Evolutionary conservation across 768 basidiomycete genomes (phyloP), one percentile per base, ranked within the genome.

Genomic region (Rhodosporidiobolus sp.): DNA sequence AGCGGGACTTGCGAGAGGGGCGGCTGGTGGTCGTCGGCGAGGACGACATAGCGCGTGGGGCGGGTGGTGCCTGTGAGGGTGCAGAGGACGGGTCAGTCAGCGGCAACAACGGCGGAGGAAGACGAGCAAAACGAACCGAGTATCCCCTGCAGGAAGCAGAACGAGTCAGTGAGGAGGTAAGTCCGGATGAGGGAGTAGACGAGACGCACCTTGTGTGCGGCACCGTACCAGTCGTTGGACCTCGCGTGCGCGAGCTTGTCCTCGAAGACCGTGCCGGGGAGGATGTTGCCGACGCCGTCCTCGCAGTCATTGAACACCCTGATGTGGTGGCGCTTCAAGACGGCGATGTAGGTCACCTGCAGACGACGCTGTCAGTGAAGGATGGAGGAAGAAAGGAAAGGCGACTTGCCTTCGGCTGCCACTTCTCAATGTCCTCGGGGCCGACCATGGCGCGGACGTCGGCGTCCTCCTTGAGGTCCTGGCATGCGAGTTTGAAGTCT

Each of bases 241-340:
- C 32, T 58, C 65, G 58, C 38, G 14, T 0, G 19, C 16, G 32
- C 28, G 20, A 56, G n/a, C 46, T 30, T 28, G 45, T 14, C 28
- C 19, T 35, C 28, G 22, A 74, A 35, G 52, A 69, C 55, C 3
- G 73, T 74, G 19, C 68, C 68, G 12, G 73, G 63, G 3, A 14
- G 0, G 56, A 70, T 52, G 65, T 74, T 70, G 19, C 28, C 19
- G 30, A 35, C 17, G 2, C 32, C 16, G 3, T 38, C 59, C 19
- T n/a, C 20, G 30, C 9, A 74, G 8, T 43, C 38, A 43, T 14
- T 7, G 38, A 43, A 43, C 7, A 14, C 38, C 8, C 38, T 7
- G 14, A 43, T 43, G 61, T 70, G 65, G 57, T 74, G 73, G 2
- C 73, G 52, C 46, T 74, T 74, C 26, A 70, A 22, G 20, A 20